phyloP scores from a whole-genome alignment of 495 filamentous ascomycete genomes.

The Xylaria castorea region DNA sequence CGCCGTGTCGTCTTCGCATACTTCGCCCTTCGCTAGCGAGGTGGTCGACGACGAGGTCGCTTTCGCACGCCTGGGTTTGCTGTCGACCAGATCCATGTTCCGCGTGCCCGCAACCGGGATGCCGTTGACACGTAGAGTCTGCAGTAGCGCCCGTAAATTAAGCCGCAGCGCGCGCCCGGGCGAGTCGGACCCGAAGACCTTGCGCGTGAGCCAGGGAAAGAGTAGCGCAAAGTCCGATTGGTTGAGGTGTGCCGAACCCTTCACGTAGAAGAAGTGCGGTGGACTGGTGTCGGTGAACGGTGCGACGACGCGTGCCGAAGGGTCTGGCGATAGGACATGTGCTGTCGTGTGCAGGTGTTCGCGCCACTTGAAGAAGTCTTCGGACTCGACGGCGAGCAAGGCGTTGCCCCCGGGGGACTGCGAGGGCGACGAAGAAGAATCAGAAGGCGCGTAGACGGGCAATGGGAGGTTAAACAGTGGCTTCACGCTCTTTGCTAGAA shows the following conservation, averaged over 20 bases:
- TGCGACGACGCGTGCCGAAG: conserved; percentile 41
- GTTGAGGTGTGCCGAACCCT: conserved; percentile 68
- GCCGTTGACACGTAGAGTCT: conserved; percentile 61
- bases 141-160: conserved; percentile 67
- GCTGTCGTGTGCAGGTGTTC: conserved; percentile 67
- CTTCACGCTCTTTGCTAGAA: conserved; percentile 59
- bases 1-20: conserved; percentile 41
- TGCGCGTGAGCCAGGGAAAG: conserved; percentile 70
- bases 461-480: conserved; percentile 70
- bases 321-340: conserved; percentile 59
- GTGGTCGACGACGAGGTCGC: conserved; percentile 10
- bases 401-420: conserved; percentile 52
- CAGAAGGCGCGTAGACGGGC: conserved; percentile 60
- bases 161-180: conserved; percentile 67
- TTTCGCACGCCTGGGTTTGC: conserved; percentile 1
- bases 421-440: conserved; percentile 10
- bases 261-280: conserved; percentile 69
- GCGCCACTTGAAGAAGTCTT: conserved; percentile 75
- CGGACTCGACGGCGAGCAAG: conserved; percentile 69
- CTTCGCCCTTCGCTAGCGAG: conserved; percentile 1
- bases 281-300: conserved; percentile 33
- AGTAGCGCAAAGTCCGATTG: conserved; percentile 82
- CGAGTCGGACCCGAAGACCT: conserved; percentile 63
- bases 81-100: conserved; percentile 55
- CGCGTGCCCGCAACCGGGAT: conserved; percentile 60